phyloP scores from a whole-genome alignment of 1,139 yeast species.

The Yamadazyma trypodendri region DNA sequence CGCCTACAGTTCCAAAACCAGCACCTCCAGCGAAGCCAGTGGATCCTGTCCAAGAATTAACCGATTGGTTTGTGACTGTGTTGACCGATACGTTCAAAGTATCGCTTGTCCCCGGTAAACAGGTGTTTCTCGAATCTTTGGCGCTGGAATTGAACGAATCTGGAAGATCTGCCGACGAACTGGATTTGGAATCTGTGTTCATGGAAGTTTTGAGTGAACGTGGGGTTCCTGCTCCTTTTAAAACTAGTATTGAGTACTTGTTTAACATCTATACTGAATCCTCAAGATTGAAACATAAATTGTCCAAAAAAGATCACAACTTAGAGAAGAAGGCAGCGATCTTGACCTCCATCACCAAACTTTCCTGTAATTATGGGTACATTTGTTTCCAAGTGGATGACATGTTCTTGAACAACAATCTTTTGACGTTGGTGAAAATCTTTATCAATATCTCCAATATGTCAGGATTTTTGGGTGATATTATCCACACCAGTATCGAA shows the following conservation, averaged over 20 bases:
- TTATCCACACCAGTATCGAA: constrained; percentile 58
- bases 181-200: constrained; percentile 42
- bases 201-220: constrained; percentile 55
- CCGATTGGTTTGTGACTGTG: constrained; percentile 9
- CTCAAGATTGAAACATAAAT: constrained; percentile 35
- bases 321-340: constrained; percentile 38
- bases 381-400: constrained; percentile 71
- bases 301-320: constrained; percentile 41
- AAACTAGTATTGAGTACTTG: constrained; percentile 47
- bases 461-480: constrained; percentile 56
- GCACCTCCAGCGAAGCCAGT: not conserved
- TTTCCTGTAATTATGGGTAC: constrained; percentile 65
- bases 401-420: constrained; percentile 50
- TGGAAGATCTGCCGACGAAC: constrained; percentile 21
- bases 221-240: constrained; percentile 36
- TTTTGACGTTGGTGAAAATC: constrained; percentile 25
- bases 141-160: constrained; percentile 33
- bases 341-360: constrained; percentile 50
- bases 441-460: constrained; percentile 33
- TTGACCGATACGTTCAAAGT: constrained; percentile 43
- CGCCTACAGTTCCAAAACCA: not conserved
- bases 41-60: not conserved
- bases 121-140: constrained; percentile 35
- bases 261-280: constrained; percentile 42
- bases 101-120: constrained; percentile 19